A percentile compares a stretch with the other conserved stretches of the same genome.
phyloP scores from a whole-genome alignment of 2,329 filamentous ascomycete genomes.

The Albophoma yamanashiensis region DNA sequence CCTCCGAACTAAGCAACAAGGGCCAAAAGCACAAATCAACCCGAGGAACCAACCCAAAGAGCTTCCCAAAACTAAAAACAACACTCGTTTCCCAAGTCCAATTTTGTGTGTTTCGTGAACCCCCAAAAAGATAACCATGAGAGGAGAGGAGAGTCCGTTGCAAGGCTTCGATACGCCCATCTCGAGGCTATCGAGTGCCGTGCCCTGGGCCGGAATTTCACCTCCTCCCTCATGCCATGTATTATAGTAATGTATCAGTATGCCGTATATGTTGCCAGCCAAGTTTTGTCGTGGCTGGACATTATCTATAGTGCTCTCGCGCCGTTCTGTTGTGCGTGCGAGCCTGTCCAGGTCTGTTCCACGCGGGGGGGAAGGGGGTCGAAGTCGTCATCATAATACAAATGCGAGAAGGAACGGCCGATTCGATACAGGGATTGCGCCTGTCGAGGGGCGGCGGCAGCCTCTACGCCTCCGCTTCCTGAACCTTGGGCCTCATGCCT shows the following conservation, averaged over 20 bases:
- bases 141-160: neutral
- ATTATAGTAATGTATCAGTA: conserved; percentile 11
- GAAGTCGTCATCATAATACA: conserved; percentile 1
- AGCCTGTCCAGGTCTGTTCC: neutral
- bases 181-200: neutral
- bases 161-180: neutral
- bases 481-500: conserved; percentile 12
- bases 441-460: neutral
- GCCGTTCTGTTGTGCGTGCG: neutral
- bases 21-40: neutral
- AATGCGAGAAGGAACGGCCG: neutral
- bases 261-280: conserved; percentile 7
- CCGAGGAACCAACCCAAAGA: neutral
- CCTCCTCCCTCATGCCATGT: neutral
- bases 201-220: neutral
- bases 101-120: neutral
- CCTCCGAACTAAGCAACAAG: neutral
- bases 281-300: conserved; percentile 3
- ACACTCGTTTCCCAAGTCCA: neutral
- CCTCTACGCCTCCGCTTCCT: conserved; percentile 19
- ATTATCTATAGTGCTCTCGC: conserved; percentile 3
- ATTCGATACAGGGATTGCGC: neutral
- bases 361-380: neutral
- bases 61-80: neutral
- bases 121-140: neutral